Conservation (phyloP, 495 filamentous ascomycete species). For the Halenospora varia region DNA sequence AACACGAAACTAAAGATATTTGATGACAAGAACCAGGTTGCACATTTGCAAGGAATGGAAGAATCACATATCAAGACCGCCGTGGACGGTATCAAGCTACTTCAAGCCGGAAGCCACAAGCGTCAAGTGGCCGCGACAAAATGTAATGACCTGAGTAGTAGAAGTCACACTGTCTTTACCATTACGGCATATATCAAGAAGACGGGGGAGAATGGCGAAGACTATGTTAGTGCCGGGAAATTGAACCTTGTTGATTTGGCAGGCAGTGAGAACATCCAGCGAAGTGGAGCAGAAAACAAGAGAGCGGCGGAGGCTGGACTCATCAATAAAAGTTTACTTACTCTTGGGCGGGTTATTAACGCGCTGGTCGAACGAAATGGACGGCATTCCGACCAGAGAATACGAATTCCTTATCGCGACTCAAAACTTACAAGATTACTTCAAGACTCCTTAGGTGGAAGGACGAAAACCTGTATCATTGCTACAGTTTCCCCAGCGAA, state of each 20-base stretch:
- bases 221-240: slow-evolving; percentile 90
- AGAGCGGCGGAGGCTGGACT: slow-evolving; percentile 90
- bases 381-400: slow-evolving; percentile 51
- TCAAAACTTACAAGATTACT: slow-evolving; percentile 93
- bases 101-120: slow-evolving; percentile 87
- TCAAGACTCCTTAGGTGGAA: slow-evolving; percentile 93
- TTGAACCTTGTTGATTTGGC: slow-evolving; percentile 95
- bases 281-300: slow-evolving; percentile 96
- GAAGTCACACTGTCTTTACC: slow-evolving; percentile 95
- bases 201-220: slow-evolving; percentile 76
- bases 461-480: slow-evolving; percentile 97
- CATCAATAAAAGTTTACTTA: slow-evolving; percentile 97
- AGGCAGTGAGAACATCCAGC: slow-evolving; percentile 94
- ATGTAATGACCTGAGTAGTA: slow-evolving; percentile 94
- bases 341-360: slow-evolving; percentile 94
- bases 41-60: slow-evolving; percentile 93
- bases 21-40: slow-evolving; percentile 82
- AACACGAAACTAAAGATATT: slow-evolving; percentile 87
- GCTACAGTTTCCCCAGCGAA: slow-evolving; percentile 92
- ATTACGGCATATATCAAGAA: slow-evolving; percentile 85
- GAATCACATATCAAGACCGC: slow-evolving; percentile 87
- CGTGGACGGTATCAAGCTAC: slow-evolving; percentile 74
- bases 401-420: slow-evolving; percentile 93
- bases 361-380: slow-evolving; percentile 63
- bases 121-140: slow-evolving; percentile 97